Percentiles rank a stretch among this genome's conserved stretches.
Evolutionary conservation across 164 flowering plant genomes (phyloP).

Genomic region (Macadamia integrifolia): DNA sequence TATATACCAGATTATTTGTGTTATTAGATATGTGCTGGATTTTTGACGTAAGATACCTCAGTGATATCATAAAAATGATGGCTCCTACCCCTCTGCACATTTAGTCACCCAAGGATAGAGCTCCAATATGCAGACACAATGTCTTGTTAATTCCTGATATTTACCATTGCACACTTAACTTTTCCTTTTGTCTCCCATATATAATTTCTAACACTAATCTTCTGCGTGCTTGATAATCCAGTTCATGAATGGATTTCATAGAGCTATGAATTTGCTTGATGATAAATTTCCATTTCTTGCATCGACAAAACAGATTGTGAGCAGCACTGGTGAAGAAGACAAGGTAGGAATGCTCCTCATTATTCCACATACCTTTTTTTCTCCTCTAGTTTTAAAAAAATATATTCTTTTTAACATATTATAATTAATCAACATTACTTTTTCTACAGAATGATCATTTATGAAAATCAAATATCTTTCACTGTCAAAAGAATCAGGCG

Average conservation of each 20-base stretch:
- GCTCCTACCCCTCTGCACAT: not conserved
- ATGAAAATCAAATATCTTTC: not conserved
- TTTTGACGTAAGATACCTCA: not conserved
- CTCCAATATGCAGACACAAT: not conserved
- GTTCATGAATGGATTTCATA: slow-evolving; percentile 92
- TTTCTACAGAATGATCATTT: no score
- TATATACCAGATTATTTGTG: not conserved
- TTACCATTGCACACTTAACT: not conserved
- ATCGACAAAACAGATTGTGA: slow-evolving; percentile 79
- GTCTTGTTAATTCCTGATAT: not conserved
- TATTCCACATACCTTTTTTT: not conserved
- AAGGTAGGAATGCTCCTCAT: slow-evolving; percentile 43
- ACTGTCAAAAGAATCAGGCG: not conserved
- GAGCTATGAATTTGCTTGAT: slow-evolving; percentile 86
- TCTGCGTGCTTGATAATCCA: slow-evolving; percentile 30
- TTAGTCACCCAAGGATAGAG: not conserved
- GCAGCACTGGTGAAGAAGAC: slow-evolving; percentile 70
- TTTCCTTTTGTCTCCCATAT: not conserved
- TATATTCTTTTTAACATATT: no score
- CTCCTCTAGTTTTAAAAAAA: not conserved
- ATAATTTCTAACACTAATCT: slow-evolving; percentile 9
- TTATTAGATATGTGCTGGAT: not conserved
- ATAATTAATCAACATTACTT: no score
- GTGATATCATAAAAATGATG: not conserved
- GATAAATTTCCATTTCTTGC: slow-evolving; percentile 72